Conservation (phyloP, 495 filamentous ascomycete species). For the Aspergillus indologenus region DNA sequence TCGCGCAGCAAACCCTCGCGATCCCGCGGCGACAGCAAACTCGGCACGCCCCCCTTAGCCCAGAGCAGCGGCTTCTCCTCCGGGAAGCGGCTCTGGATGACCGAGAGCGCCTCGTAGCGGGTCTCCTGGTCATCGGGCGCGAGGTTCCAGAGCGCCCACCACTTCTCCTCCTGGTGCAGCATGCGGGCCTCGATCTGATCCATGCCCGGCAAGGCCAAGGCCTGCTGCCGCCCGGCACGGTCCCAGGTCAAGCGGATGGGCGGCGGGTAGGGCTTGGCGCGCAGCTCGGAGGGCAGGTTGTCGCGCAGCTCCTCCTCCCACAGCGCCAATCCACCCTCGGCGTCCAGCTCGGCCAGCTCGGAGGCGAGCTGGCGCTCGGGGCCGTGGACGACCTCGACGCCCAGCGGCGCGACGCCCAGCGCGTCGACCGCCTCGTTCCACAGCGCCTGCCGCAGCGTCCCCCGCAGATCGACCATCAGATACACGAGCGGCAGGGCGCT, state of each 20-base stretch:
- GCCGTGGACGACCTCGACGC: slow-evolving; percentile 55
- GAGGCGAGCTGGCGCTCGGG: too few species aligned
- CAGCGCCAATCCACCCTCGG: too few species aligned
- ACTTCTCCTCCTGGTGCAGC: slow-evolving; percentile 24
- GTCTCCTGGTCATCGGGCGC: slow-evolving; percentile 13
- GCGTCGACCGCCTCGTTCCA: slow-evolving; percentile 54
- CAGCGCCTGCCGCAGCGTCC: slow-evolving; percentile 35
- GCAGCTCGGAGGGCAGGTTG: too few species aligned
- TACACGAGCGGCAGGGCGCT: slow-evolving; percentile 65
- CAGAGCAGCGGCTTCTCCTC: slow-evolving; percentile 19
- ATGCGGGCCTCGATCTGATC: slow-evolving; percentile 34
- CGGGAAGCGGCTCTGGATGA: slow-evolving; percentile 31
- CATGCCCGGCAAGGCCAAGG: slow-evolving; percentile 40
- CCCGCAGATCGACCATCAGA: slow-evolving; percentile 47
- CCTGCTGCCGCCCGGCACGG: slow-evolving; percentile 53
- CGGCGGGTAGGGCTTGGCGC: too few species aligned
- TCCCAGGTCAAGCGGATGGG: slow-evolving; percentile 49
- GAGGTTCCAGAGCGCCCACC: slow-evolving; percentile 33
- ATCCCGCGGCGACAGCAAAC: slow-evolving; percentile 25
- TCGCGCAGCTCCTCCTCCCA: slow-evolving; percentile 17
- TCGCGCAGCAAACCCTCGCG: slow-evolving; percentile 10
- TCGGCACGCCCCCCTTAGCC: slow-evolving; percentile 7
- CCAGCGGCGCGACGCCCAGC: slow-evolving; percentile 61
- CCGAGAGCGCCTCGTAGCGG: slow-evolving; percentile 31
- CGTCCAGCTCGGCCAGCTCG: too few species aligned